phyloP scores from a whole-genome alignment of 2,329 filamentous ascomycete genomes.

The Gaeumannomyces tritici region DNA sequence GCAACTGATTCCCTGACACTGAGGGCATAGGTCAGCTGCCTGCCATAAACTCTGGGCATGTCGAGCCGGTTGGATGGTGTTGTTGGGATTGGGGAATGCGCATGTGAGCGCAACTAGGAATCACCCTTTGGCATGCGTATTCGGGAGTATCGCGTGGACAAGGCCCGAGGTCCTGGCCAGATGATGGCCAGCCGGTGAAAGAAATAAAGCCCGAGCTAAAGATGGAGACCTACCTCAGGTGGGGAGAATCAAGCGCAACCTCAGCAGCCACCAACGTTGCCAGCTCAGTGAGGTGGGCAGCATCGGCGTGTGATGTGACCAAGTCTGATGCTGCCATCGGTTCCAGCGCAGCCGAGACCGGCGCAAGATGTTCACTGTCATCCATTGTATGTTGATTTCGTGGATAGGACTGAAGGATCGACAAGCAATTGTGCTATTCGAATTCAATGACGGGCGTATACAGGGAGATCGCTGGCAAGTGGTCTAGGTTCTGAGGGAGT shows the following conservation, averaged over 20 bases:
- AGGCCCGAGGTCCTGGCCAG: no score
- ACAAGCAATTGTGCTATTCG: no score
- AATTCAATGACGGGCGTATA: no score
- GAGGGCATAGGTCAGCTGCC: not conserved
- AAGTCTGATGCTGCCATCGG: constrained; percentile 40
- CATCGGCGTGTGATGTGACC: constrained; percentile 34
- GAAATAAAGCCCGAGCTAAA: not conserved
- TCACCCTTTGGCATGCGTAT: not conserved
- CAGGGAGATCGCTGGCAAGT: not conserved
- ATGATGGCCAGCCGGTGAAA: no score
- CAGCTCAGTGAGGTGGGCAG: constrained; percentile 36
- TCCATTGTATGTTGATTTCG: constrained; percentile 28
- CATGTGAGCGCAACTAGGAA: not conserved
- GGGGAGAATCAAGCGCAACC: constrained; percentile 7
- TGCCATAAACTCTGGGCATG: not conserved
- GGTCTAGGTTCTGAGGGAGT: no score
- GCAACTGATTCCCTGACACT: not conserved
- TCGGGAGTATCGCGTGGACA: not conserved
- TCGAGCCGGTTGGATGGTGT: not conserved
- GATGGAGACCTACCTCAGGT: constrained; percentile 25
- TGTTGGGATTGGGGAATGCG: not conserved
- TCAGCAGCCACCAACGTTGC: constrained; percentile 32
- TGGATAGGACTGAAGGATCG: not conserved
- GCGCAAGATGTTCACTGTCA: constrained; percentile 30
- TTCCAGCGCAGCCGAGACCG: constrained; percentile 29